A percentile compares a stretch with the other conserved stretches of the same genome.
Conservation (phyloP, 345 rosid species). For the Arabis hirsuta region DNA sequence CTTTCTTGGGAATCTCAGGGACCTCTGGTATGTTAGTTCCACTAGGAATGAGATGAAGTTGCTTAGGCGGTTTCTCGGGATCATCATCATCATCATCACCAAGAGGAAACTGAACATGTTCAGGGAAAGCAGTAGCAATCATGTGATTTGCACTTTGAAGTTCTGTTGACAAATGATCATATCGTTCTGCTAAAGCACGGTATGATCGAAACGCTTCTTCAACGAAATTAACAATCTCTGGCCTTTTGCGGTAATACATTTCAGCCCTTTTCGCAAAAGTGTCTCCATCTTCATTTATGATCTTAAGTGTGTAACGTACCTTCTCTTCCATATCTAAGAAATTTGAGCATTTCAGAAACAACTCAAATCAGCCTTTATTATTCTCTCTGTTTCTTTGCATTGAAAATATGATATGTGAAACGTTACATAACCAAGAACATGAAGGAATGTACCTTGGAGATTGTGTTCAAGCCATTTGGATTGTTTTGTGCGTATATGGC, state of each 20-base stretch:
- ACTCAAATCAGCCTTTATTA: slow-evolving; percentile 2
- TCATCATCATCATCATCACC: slow-evolving; percentile 50
- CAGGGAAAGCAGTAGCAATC: slow-evolving; percentile 78
- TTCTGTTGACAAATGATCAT: slow-evolving; percentile 66
- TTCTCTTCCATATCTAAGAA: slow-evolving; percentile 78
- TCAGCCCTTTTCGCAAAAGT: slow-evolving; percentile 74
- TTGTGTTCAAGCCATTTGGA: slow-evolving; percentile 85
- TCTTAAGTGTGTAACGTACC: slow-evolving; percentile 53
- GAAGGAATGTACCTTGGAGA: slow-evolving; percentile 58
- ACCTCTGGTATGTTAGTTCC: slow-evolving; percentile 51
- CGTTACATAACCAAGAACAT: slow-evolving; percentile 8
- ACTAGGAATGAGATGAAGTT: slow-evolving; percentile 15
- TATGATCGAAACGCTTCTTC: slow-evolving; percentile 74
- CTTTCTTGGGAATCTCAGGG: slow-evolving; percentile 54
- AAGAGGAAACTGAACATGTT: slow-evolving; percentile 57
- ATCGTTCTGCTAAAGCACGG: slow-evolving; percentile 80
- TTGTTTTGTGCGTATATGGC: slow-evolving; percentile 85
- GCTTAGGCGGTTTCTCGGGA: slow-evolving; percentile 33
- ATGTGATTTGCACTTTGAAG: slow-evolving; percentile 76
- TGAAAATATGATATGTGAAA: slow-evolving; percentile 3
- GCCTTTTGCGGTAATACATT: slow-evolving; percentile 78
- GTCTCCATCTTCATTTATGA: slow-evolving; percentile 75
- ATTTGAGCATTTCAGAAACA: slow-evolving; percentile 4
- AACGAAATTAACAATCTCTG: slow-evolving; percentile 66
- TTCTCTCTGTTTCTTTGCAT: neutral